Evolutionary conservation across 2,329 filamentous ascomycete genomes (phyloP).

Genomic region (Sarocladiaceae sp.): DNA sequence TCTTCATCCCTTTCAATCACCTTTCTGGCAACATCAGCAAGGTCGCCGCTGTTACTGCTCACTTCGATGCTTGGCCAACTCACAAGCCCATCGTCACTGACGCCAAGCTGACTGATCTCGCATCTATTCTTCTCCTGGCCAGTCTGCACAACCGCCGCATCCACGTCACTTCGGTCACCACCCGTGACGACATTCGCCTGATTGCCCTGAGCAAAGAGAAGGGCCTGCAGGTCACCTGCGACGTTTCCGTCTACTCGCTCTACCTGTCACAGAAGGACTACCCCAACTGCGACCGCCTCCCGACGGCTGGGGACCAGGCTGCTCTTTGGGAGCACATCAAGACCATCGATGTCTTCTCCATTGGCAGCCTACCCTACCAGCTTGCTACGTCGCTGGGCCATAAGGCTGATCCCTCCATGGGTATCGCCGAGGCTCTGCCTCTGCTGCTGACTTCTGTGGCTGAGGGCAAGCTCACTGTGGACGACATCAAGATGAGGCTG

Average conservation of each 20-base stretch:
- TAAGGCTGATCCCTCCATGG: conserved; percentile 52
- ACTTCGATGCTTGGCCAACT: conserved; percentile 71
- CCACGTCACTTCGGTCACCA: conserved; percentile 75
- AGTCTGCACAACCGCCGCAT: conserved; percentile 73
- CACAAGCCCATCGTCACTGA: conserved; percentile 78
- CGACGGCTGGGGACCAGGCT: conserved; percentile 61
- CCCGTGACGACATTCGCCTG: conserved; percentile 68
- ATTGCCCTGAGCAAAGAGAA: conserved; percentile 75
- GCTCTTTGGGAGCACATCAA: conserved; percentile 68
- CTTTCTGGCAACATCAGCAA: conserved; percentile 78
- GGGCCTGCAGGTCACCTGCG: conserved; percentile 75
- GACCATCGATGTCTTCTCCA: conserved; percentile 72
- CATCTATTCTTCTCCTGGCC: conserved; percentile 71
- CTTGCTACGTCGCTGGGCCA: conserved; percentile 52
- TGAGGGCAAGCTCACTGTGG: conserved; percentile 65
- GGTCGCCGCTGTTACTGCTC: conserved; percentile 70
- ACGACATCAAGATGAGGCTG: conserved; percentile 64
- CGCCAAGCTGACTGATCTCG: conserved; percentile 72
- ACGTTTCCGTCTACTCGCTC: conserved; percentile 73
- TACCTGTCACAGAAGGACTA: conserved; percentile 68
- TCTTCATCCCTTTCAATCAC: conserved; percentile 80
- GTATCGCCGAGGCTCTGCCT: conserved; percentile 68
- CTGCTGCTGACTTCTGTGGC: conserved; percentile 69
- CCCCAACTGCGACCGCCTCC: conserved; percentile 60
- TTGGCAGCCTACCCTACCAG: conserved; percentile 74